Base-by-base conservation (phyloP, 257 asterid genomes). In the Paulownia fortunei region DNA sequence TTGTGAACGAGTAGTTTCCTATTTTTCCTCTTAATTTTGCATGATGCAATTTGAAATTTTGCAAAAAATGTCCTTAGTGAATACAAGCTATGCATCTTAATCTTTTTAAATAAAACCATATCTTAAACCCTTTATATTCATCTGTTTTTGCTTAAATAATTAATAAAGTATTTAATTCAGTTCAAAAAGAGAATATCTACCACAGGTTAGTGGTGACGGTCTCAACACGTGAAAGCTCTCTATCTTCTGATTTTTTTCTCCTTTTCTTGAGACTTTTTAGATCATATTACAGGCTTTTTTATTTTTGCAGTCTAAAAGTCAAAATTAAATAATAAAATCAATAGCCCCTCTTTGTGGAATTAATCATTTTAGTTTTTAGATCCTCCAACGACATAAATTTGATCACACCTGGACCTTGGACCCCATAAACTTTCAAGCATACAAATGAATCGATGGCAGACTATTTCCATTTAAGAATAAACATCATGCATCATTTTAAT, bases 151-250 rank as follows among this genome's bases (percentile, higher is more conserved):
- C 19, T 21, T 49, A 16, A 15, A 49, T 49, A 5, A 58, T 21
- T 12, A 24, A 58, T 3, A 26, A 58, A 58, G 64, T 24, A 58
- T 23, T 58, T 26, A 58, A 58, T 58, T 58, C 37, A 23, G 7
- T 26, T 26, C 7, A 24, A 59, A 24, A 1, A 8, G 37, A 21
- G 18, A 69, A 69, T 12, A 26, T 58, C 46, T 15, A 24, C 60
- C 44, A n/a, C 69, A 41, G 13, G 16, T 42, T 42, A 42, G 70
- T 41, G 78, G 72, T 26, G 46, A 70, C 36, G 59, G 67, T 71
- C 59, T 18, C 49, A 36, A n/a, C 78, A 71, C 73, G 82, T 69
- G 58, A 34, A 36, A 47, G 24, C 59, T 37, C 3, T 15, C 7
- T 19, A 11, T 21, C 37, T 10, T 74, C 49, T 2, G 1, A n/a